These are phyloP conservation scores for Colletotrichum caudatum DNA, from an alignment of 2,329 filamentous ascomycete genomes.

Conservation along the genomic window DNA sequence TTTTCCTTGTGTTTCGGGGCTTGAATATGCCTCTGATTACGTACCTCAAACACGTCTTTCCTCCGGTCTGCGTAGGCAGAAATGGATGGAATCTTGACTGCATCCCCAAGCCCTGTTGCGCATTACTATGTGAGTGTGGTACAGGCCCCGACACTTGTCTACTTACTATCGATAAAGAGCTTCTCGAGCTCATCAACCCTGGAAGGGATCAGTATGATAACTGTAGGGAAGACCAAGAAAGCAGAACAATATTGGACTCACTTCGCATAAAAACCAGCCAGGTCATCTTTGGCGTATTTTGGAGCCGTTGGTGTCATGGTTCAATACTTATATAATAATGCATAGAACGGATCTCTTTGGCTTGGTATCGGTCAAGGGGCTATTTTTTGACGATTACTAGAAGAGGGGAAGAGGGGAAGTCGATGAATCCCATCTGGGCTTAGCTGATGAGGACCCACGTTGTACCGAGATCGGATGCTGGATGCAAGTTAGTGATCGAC, in stretches of 20 bases:
- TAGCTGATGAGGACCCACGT: conserved; percentile 16
- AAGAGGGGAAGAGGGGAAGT: conserved; percentile 29
- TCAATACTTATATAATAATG: too few relatives aligned
- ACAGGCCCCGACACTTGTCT: background rate
- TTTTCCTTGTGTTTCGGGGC: too few relatives aligned
- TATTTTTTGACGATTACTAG: conserved; percentile 12
- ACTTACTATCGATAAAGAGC: conserved; percentile 29
- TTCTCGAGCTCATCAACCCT: conserved; percentile 34
- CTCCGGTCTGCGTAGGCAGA: conserved; percentile 91
- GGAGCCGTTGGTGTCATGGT: background rate
- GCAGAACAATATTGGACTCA: background rate
- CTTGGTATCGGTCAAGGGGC: background rate
- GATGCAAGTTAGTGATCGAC: background rate
- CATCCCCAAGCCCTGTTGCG: conserved; percentile 72
- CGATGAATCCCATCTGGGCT: conserved; percentile 10
- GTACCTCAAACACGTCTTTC: conserved; percentile 82
- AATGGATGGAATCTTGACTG: conserved; percentile 95
- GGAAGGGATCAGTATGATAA: background rate
- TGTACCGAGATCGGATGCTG: conserved; percentile 26
- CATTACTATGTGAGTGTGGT: background rate
- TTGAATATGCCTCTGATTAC: background rate
- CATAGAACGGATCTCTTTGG: background rate
- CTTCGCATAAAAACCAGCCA: conserved; percentile 14
- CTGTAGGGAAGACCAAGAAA: background rate
- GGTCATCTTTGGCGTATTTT: background rate